phyloP scores from a whole-genome alignment of 257 asterid species.

The Thymus mandschuricus region DNA sequence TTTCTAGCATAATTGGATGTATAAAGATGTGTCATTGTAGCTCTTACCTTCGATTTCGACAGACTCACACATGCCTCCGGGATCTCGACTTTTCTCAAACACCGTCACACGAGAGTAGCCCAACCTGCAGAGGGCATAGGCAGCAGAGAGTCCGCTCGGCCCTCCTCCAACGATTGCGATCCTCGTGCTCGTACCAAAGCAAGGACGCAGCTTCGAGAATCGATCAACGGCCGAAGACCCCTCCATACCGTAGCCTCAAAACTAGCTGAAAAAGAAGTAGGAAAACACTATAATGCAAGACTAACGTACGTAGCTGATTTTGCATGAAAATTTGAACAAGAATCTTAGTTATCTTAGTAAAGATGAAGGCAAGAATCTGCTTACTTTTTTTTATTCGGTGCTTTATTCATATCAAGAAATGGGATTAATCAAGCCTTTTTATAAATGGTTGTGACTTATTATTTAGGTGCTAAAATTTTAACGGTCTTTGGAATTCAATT shows the following conservation, averaged over 20 bases:
- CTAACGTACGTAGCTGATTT: not conserved
- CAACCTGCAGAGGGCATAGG: conserved; percentile 63
- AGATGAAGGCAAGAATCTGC: not conserved
- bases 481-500: too few relatives aligned
- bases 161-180: conserved; percentile 73
- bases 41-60: conserved; percentile 54
- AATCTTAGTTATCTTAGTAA: too few relatives aligned
- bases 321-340: too few relatives aligned
- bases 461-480: too few relatives aligned
- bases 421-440: too few relatives aligned
- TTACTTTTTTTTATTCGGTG: not conserved
- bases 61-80: conserved; percentile 82
- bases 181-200: conserved; percentile 51
- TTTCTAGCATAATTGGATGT: too few relatives aligned
- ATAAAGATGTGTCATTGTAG: not conserved
- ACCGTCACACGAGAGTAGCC: conserved; percentile 59
- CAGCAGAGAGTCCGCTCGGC: conserved; percentile 75
- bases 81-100: conserved; percentile 52
- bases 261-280: not conserved
- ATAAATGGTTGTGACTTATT: too few relatives aligned
- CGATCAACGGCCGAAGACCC: conserved; percentile 40
- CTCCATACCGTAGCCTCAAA: conserved; percentile 29
- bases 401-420: too few relatives aligned
- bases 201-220: conserved; percentile 57
- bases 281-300: not conserved